phyloP scores from a whole-genome alignment of 257 asterid genomes.

The Salvia miltiorrhiza region DNA sequence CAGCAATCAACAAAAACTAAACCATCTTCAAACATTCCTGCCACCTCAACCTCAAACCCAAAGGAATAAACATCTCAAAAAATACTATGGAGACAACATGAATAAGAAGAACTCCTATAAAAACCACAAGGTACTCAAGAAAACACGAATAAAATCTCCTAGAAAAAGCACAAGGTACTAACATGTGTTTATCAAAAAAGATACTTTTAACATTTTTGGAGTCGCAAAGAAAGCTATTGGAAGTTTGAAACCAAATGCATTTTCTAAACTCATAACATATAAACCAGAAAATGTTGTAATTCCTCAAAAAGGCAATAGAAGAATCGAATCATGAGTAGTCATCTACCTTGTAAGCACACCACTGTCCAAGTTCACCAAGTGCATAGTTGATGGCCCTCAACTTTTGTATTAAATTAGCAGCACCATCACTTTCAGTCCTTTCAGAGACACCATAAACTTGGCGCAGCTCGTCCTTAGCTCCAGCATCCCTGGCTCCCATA shows the following conservation, averaged over 20 bases:
- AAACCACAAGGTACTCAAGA: background rate
- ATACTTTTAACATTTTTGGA: background rate
- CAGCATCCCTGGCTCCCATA: slow-evolving; percentile 99
- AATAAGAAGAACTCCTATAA: background rate
- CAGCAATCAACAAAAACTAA: slow-evolving; percentile 7
- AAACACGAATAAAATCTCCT: slow-evolving; percentile 5
- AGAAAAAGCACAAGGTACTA: slow-evolving; percentile 2
- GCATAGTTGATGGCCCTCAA: slow-evolving; percentile 97
- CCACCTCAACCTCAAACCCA: slow-evolving; percentile 10
- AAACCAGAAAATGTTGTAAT: slow-evolving; percentile 6
- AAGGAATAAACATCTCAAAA: background rate
- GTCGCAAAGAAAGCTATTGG: background rate
- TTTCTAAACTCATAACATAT: background rate
- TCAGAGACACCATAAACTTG: slow-evolving; percentile 99
- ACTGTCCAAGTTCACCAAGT: slow-evolving; percentile 96
- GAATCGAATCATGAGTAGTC: background rate
- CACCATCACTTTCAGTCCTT: slow-evolving; percentile 98
- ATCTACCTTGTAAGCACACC: slow-evolving; percentile 96
- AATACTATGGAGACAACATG: slow-evolving; percentile 10
- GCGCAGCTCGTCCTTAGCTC: slow-evolving; percentile 86
- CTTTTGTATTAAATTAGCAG: slow-evolving; percentile 92
- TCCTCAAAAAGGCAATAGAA: background rate
- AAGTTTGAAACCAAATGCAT: background rate
- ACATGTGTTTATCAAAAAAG: background rate
- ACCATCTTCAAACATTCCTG: slow-evolving; percentile 5